Evolutionary conservation across 2,329 filamentous ascomycete species (phyloP).

Genomic region (Beauveria bassiana): DNA sequence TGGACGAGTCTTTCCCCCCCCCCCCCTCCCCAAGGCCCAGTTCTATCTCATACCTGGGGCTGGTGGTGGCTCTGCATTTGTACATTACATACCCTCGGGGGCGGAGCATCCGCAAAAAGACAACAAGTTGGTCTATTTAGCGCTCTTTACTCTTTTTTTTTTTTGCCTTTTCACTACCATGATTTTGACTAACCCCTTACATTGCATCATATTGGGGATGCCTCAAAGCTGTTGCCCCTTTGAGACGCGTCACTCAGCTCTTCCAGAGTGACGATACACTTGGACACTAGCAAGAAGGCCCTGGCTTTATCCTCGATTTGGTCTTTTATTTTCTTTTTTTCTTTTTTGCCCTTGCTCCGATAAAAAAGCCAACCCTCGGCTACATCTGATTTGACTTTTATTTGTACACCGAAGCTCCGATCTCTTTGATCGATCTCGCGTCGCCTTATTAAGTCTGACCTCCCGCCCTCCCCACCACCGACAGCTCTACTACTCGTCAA

Average conservation of each 20-base stretch:
- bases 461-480: background rate
- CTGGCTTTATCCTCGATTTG: background rate
- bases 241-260: background rate
- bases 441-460: background rate
- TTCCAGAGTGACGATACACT: background rate
- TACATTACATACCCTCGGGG: background rate
- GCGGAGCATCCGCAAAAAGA: conserved; percentile 2
- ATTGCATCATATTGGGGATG: background rate
- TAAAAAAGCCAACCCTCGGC: background rate
- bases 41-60: background rate
- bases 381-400: background rate
- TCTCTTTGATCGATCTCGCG: background rate
- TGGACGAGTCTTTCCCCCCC: background rate
- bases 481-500: background rate
- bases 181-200: background rate
- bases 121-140: background rate
- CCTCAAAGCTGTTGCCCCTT: background rate
- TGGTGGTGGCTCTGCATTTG: background rate
- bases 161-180: background rate
- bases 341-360: background rate
- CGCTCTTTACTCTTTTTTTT: background rate
- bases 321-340: background rate
- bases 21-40: background rate
- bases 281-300: background rate
- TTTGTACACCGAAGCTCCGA: background rate